A percentile compares a stretch with the other conserved stretches of the same genome.
Conservation (phyloP, 1,139 yeast species). For the Taphrina flavorubra region DNA sequence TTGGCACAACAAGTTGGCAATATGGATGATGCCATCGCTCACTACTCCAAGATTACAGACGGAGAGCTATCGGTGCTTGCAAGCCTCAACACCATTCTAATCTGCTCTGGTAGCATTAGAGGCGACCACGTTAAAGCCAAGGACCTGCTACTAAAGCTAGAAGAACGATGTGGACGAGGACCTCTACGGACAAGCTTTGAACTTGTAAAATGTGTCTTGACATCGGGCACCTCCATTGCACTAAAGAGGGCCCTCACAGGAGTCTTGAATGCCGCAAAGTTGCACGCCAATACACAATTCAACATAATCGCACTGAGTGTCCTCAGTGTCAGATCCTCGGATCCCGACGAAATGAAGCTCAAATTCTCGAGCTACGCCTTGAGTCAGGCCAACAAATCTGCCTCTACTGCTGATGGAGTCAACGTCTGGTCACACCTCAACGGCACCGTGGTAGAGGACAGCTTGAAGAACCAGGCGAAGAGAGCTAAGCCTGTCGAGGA, state of each 20-base stretch:
- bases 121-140: not conserved
- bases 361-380: conserved; percentile 20
- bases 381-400: conserved; percentile 26
- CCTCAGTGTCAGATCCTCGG: conserved; percentile 1
- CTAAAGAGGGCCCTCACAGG: conserved; percentile 12
- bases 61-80: conserved; percentile 5
- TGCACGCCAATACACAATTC: conserved; percentile 18
- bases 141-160: not conserved
- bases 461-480: not conserved
- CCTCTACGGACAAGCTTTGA: not conserved
- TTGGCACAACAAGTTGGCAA: conserved; percentile 18
- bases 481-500: not conserved
- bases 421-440: conserved; percentile 21
- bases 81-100: not conserved
- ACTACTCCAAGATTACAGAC: not conserved
- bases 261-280: conserved; percentile 11
- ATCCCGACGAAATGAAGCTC: conserved; percentile 28
- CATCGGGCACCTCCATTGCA: conserved; percentile 4
- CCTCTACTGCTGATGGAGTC: not conserved
- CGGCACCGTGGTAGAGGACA: conserved; percentile 6
- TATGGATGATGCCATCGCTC: not conserved
- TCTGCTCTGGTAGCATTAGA: not conserved
- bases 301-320: conserved; percentile 15
- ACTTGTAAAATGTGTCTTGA: not conserved
- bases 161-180: conserved; percentile 4